These are phyloP conservation scores for Amyloporia xantha DNA, from an alignment of 768 basidiomycete genomes.

Conservation along the genomic window DNA sequence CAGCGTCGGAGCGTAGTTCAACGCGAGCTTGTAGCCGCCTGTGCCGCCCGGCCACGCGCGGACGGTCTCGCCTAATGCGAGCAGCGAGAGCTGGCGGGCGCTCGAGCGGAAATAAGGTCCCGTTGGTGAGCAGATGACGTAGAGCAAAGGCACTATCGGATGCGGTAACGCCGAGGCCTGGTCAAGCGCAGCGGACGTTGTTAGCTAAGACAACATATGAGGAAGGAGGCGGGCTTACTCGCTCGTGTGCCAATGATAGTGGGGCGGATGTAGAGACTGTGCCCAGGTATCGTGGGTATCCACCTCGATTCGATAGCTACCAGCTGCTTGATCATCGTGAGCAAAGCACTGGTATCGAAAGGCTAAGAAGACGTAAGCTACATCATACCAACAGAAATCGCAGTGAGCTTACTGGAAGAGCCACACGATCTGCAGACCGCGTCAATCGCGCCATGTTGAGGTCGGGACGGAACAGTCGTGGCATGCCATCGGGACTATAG, in stretches of 20 bases:
- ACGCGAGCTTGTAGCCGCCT: conserved; percentile 48
- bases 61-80: conserved; percentile 40
- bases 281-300: conserved; percentile 70
- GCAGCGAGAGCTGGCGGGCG: conserved; percentile 42
- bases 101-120: conserved; percentile 47
- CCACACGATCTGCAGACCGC: conserved; percentile 61
- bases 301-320: conserved; percentile 69
- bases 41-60: conserved; percentile 53
- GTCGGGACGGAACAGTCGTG: conserved; percentile 76
- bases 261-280: conserved; percentile 84
- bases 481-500: conserved; percentile 60
- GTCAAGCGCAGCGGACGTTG: not conserved
- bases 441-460: conserved; percentile 81
- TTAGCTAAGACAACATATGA: conserved; percentile 3
- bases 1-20: conserved; percentile 35
- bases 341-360: conserved; percentile 41
- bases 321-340: conserved; percentile 56
- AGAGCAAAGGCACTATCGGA: conserved; percentile 78
- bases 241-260: conserved; percentile 52
- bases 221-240: conserved; percentile 18
- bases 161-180: conserved; percentile 58
- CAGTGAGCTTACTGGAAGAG: conserved; percentile 50
- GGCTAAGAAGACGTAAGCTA: conserved; percentile 18
- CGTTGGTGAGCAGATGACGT: conserved; percentile 70
- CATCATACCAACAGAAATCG: conserved; percentile 3